Base-by-base conservation (phyloP, 2,329 filamentous ascomycete genomes). In the Paraconiothyrium brasiliense region DNA sequence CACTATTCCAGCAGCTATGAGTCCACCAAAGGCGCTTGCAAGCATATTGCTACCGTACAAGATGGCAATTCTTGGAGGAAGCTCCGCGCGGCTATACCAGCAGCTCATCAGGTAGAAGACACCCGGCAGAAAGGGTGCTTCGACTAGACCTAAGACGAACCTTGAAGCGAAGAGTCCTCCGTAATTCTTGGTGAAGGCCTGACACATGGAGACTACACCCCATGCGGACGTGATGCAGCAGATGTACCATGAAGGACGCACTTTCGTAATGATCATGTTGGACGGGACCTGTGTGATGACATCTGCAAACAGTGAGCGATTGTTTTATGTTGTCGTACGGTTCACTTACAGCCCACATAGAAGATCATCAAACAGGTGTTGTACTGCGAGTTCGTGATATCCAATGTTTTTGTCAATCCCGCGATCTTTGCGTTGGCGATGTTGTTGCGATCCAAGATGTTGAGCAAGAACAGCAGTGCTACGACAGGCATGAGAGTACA, bases 11-110 rank as follows among this genome's bases (percentile, higher is more conserved):
- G 85, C 88, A 1, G 87, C 87, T 68, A 82, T 82, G 8, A 84
- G 80, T 2, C 85, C 85, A 4, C 84, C 84, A 67, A 87, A 86
- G 0, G 83, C 84, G 2, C 65, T 37, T 77, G 83, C 65, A 76
- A 85, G 66, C 81, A 84, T 74, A 85, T 86, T n/a, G 76, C 88
- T 78, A 80, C 87, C 73, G 70, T 84, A 54, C 85, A 76, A 69
- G 83, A 80, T 62, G 84, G 85, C 84, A 70, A 91, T 84, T 7
- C 87, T 85, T 70, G 79, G 62, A 84, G 84, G 72, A 83, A 87
- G 46, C 83, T 69, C 64, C 58, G 59, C 49, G 20, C 73, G 37
- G 22, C 65, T 64, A 44, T 73, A 73, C 69, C 69, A 73, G 6
- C 65, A 71, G 5, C 63, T 66, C 11, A 73, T 62, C 20, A 71